Evolutionary conservation across 768 basidiomycete species (phyloP).

Genomic region (Lactifluus subvellereus): DNA sequence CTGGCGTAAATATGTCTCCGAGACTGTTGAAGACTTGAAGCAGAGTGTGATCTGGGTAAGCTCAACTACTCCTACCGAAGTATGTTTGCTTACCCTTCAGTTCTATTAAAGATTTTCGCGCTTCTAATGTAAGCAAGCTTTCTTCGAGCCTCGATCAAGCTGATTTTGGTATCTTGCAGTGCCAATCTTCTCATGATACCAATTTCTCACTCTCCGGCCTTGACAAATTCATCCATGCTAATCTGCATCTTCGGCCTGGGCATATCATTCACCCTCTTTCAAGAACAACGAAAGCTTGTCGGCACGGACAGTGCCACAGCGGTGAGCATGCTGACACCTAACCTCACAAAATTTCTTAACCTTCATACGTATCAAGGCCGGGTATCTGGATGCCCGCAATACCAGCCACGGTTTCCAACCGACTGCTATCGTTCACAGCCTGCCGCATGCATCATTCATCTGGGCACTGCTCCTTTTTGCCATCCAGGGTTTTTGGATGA

Average conservation of each 20-base stretch:
- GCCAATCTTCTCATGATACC: neutral
- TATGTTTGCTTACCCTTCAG: neutral
- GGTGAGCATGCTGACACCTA: neutral
- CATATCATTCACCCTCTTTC: neutral
- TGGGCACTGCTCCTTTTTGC: slow-evolving; percentile 8
- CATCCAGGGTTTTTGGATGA: slow-evolving; percentile 17
- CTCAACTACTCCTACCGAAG: neutral
- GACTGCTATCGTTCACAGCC: slow-evolving; percentile 15
- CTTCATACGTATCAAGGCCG: neutral
- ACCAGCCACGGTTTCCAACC: slow-evolving; percentile 11
- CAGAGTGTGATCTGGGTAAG: neutral
- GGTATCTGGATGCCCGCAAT: slow-evolving; percentile 6
- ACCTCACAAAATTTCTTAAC: neutral
- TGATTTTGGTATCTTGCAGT: neutral
- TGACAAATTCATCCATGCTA: slow-evolving; percentile 1
- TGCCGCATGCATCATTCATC: slow-evolving; percentile 2
- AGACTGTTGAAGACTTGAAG: slow-evolving; percentile 1
- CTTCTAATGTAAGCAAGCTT: neutral
- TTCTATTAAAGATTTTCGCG: neutral
- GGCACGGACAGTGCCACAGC: neutral
- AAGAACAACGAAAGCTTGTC: neutral
- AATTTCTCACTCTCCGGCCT: neutral
- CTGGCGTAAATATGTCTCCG: slow-evolving; percentile 12
- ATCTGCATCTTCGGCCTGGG: neutral
- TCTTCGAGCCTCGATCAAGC: neutral